Conservation (phyloP, 345 rosid genomes). For the Eucalyptus victrix region DNA sequence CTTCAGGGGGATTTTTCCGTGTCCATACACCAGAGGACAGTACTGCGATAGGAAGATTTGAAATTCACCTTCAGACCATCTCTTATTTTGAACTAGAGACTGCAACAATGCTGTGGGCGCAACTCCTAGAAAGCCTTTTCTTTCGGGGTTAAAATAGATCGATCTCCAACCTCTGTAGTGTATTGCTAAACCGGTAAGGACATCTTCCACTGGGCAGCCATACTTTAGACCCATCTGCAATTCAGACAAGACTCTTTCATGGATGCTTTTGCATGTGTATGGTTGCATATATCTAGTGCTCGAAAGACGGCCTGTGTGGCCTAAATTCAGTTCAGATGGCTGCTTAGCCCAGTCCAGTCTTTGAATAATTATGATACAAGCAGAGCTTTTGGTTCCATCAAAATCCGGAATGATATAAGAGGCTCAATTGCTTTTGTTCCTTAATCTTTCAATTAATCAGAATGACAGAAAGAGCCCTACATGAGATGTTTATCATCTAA, state of each 20-base stretch:
- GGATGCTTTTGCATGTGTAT: background rate
- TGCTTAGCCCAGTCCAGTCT: background rate
- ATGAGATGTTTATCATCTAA: background rate
- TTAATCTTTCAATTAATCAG: background rate
- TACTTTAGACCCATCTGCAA: slow-evolving; percentile 29
- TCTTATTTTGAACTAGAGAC: slow-evolving; percentile 20
- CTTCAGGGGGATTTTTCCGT: slow-evolving; percentile 9
- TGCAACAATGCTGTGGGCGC: slow-evolving; percentile 16
- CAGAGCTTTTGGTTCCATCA: background rate
- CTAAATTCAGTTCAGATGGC: background rate
- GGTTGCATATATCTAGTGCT: background rate
- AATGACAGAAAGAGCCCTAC: background rate
- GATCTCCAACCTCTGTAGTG: slow-evolving; percentile 39
- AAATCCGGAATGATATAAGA: background rate
- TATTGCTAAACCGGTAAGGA: slow-evolving; percentile 22
- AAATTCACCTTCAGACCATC: slow-evolving; percentile 32
- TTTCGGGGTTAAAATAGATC: slow-evolving; percentile 6
- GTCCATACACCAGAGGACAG: slow-evolving; percentile 16
- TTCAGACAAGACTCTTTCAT: background rate
- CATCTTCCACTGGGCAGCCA: slow-evolving; percentile 27
- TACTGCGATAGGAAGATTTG: slow-evolving; percentile 16
- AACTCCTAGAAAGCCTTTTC: slow-evolving; percentile 23
- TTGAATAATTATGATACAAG: background rate
- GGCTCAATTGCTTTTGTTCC: background rate
- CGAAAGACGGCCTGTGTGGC: background rate